phyloP scores from a whole-genome alignment of 805 yeast species.

The Candida nemodendra region DNA sequence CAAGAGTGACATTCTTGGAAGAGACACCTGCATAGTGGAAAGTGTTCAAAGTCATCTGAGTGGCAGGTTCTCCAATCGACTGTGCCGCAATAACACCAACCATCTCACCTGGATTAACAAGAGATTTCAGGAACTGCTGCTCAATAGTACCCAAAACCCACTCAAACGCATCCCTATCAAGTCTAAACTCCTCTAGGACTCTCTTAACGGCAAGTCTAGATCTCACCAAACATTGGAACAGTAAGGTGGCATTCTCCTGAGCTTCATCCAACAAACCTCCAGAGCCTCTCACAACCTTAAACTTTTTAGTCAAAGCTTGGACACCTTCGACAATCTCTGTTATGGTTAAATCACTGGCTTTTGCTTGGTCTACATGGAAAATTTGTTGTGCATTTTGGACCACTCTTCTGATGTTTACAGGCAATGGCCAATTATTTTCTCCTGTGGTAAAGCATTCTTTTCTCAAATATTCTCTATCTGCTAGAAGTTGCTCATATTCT shows the following conservation, averaged over 20 bases:
- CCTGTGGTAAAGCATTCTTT: conserved; percentile 83
- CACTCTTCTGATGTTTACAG: conserved; percentile 95
- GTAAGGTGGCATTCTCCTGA: conserved; percentile 84
- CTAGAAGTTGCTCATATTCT: conserved; percentile 74
- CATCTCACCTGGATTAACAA: conserved; percentile 98
- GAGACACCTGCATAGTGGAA: conserved; percentile 99
- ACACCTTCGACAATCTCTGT: conserved; percentile 78
- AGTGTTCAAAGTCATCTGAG: conserved; percentile 96
- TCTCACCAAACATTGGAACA: conserved; percentile 89
- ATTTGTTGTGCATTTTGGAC: conserved; percentile 97
- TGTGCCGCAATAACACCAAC: conserved; percentile 98
- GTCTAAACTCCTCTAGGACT: conserved; percentile 84
- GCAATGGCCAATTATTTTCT: conserved; percentile 96
- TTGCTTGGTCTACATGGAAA: conserved; percentile 87
- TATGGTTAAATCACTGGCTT: conserved; percentile 86
- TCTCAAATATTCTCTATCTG: conserved; percentile 80
- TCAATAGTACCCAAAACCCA: conserved; percentile 97
- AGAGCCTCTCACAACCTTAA: conserved; percentile 80
- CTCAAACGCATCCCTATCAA: conserved; percentile 82
- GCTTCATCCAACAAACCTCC: conserved; percentile 76
- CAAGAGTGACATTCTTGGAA: conserved; percentile 91
- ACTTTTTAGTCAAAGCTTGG: conserved; percentile 58
- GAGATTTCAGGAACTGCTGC: conserved; percentile 85
- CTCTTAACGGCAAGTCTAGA: conserved; percentile 90
- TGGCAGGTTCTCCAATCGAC: conserved; percentile 97